Percentiles rank a stretch among this genome's conserved stretches.
Evolutionary conservation across 208 protist species (phyloP).

Genomic region (Acanthamoeba lenticulata): DNA sequence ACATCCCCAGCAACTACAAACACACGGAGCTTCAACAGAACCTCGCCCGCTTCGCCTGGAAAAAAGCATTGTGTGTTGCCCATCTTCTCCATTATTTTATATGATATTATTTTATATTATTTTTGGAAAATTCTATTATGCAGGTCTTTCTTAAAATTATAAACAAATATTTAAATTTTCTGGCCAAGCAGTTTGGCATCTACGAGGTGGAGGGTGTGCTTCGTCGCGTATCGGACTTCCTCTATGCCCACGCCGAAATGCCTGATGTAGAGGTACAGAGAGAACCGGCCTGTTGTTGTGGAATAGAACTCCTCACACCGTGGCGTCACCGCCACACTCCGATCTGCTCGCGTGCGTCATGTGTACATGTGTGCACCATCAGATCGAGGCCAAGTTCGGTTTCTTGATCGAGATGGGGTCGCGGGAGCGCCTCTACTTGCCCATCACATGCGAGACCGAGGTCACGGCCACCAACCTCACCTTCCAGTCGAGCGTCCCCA

Average conservation of each 20-base stretch:
- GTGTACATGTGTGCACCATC: neutral
- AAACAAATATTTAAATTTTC: neutral
- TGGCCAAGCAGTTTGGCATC: neutral
- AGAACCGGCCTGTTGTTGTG: neutral
- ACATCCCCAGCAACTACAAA: neutral
- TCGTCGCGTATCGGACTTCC: neutral
- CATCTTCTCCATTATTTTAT: neutral
- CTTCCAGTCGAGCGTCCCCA: neutral
- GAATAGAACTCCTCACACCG: neutral
- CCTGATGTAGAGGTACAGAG: slow-evolving; percentile 7
- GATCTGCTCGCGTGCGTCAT: neutral
- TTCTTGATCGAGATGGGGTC: neutral
- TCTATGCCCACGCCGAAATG: neutral
- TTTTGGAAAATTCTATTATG: too few species aligned
- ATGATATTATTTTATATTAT: too few species aligned
- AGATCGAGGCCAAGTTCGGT: slow-evolving; percentile 59
- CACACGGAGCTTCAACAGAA: neutral
- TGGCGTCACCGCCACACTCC: neutral
- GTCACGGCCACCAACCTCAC: neutral
- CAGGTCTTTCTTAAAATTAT: neutral
- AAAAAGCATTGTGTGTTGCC: neutral
- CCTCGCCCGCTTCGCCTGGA: neutral
- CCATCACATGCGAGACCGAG: slow-evolving; percentile 9
- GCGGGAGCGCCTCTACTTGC: neutral
- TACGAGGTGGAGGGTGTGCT: neutral